Conservation (phyloP, 2,329 filamentous ascomycete genomes). For the Arthrobotrys musiformis region DNA sequence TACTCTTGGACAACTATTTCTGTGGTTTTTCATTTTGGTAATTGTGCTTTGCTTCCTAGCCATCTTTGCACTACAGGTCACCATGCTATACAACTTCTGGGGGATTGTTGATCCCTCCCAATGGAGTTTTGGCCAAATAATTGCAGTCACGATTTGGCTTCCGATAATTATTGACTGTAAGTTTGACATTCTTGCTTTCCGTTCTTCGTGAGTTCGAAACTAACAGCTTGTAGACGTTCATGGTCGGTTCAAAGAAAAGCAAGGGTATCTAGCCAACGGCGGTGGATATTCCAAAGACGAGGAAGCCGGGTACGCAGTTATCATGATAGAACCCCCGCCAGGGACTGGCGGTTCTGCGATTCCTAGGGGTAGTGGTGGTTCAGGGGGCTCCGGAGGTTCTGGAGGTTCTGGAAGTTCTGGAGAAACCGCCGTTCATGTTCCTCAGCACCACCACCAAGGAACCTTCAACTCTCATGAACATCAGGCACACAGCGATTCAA, state of each 20-base stretch:
- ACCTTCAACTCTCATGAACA: background rate
- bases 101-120: constrained; percentile 28
- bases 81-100: constrained; percentile 54
- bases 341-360: background rate
- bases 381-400: background rate
- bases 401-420: background rate
- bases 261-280: constrained; percentile 1
- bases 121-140: constrained; percentile 54
- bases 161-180: constrained; percentile 50
- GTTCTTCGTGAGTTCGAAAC: background rate
- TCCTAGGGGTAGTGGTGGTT: background rate
- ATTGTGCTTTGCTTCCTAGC: constrained; percentile 41
- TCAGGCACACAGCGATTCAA: background rate
- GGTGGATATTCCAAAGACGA: constrained; percentile 25
- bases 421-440: background rate
- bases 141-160: constrained; percentile 49
- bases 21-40: constrained; percentile 30
- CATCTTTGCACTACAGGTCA: constrained; percentile 44
- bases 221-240: constrained; percentile 25
- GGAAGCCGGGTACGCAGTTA: constrained; percentile 29
- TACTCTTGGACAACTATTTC: constrained; percentile 3
- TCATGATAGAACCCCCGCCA: background rate
- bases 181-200: background rate
- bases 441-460: background rate
- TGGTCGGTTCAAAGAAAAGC: constrained; percentile 39